phyloP scores from a whole-genome alignment of 441 rosid genomes.

The Gossypium lobatum region DNA sequence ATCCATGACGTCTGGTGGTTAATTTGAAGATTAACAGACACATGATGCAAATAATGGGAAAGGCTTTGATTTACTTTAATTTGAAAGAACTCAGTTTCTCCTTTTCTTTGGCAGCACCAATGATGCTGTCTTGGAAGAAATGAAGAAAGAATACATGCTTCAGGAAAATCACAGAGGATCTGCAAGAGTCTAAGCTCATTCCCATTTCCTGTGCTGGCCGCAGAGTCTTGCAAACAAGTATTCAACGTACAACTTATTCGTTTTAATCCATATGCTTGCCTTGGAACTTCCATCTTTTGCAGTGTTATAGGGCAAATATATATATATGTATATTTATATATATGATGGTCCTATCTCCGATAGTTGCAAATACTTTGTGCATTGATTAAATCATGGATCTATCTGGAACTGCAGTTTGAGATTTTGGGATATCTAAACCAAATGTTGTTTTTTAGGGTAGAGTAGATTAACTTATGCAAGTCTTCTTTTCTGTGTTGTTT shows the following conservation, averaged over 20 bases:
- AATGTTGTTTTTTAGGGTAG: background rate
- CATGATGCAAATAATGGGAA: background rate
- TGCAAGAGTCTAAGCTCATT: conserved; percentile 19
- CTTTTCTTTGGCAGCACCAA: conserved; percentile 52
- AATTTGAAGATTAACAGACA: background rate
- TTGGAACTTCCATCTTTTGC: background rate
- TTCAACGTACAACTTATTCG: background rate
- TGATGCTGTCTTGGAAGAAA: conserved; percentile 66
- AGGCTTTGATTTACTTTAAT: background rate
- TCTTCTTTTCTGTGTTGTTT: background rate
- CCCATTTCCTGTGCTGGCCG: background rate
- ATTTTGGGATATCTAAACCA: background rate
- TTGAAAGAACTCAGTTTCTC: background rate
- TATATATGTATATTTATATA: too few relatives aligned
- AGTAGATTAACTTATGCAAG: background rate
- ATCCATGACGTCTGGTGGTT: background rate
- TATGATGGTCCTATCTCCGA: background rate
- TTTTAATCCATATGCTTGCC: background rate
- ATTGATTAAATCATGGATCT: background rate
- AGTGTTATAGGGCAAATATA: background rate
- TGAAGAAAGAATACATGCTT: conserved; percentile 67
- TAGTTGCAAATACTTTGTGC: background rate
- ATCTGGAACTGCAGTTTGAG: background rate
- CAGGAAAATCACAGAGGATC: conserved; percentile 47
- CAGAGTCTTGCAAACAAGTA: background rate